phyloP scores from a whole-genome alignment of 805 yeast genomes.

The Pichia occidentalis region DNA sequence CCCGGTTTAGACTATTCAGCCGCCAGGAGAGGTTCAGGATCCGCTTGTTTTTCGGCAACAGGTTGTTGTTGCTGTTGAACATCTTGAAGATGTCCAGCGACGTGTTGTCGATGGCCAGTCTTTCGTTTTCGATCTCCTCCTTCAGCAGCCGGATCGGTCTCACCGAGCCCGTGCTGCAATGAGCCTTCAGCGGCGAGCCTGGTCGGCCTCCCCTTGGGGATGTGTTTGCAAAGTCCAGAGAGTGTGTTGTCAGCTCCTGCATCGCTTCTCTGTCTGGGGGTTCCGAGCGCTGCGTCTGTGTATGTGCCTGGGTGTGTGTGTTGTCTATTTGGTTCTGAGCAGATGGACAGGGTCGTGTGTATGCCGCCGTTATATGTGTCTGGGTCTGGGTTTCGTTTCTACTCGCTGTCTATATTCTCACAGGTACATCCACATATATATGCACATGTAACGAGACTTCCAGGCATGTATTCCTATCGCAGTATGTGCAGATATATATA shows the following conservation, averaged over 20 bases:
- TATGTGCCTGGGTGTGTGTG: too few species aligned
- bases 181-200: background rate
- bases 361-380: too few species aligned
- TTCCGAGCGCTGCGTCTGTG: too few species aligned
- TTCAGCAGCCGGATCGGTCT: slow-evolving; percentile 20
- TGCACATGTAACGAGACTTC: too few species aligned
- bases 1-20: slow-evolving; percentile 26
- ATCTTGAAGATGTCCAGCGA: slow-evolving; percentile 32
- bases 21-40: slow-evolving; percentile 33
- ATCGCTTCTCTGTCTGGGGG: slow-evolving; percentile 1
- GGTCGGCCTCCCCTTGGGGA: background rate
- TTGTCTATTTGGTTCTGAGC: too few species aligned
- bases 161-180: background rate
- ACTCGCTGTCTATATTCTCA: too few species aligned
- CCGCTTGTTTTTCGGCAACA: slow-evolving; percentile 30
- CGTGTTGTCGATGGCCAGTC: slow-evolving; percentile 21
- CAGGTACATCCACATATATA: too few species aligned
- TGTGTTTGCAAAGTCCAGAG: too few species aligned
- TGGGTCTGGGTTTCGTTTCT: too few species aligned
- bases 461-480: too few species aligned
- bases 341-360: too few species aligned
- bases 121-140: slow-evolving; percentile 27
- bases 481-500: too few species aligned
- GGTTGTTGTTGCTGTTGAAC: slow-evolving; percentile 30
- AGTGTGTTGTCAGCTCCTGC: slow-evolving; percentile 5